Evolutionary conservation across 23 red algal genomes (phyloP).

Genomic region (Chondrus crispus): DNA sequence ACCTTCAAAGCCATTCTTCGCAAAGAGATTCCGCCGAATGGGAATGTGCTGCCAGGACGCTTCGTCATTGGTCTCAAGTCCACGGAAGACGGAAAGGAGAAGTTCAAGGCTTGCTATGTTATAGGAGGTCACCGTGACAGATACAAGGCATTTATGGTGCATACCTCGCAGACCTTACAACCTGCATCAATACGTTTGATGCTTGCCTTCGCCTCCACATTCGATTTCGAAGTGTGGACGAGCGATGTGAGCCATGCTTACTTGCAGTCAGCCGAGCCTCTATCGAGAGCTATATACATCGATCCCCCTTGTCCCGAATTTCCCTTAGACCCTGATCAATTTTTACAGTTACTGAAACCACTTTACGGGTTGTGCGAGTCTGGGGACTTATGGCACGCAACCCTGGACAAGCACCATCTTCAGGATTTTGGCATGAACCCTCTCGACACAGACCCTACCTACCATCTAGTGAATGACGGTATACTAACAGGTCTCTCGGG

Average conservation of each 20-base stretch:
- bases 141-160: not conserved
- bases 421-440: not conserved
- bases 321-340: not conserved
- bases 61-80: not conserved
- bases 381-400: not conserved
- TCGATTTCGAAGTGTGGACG: not conserved
- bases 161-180: not conserved
- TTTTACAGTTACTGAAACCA: constrained; percentile 10
- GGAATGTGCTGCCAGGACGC: not conserved
- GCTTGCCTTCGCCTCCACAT: not conserved
- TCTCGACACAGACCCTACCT: not conserved
- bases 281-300: not conserved
- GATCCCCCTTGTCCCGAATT: not conserved
- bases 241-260: not conserved
- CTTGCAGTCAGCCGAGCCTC: not conserved
- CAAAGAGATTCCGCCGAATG: not conserved
- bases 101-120: constrained; percentile 21
- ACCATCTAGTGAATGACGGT: too few relatives aligned
- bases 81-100: not conserved
- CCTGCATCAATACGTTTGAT: not conserved
- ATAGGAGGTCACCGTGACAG: not conserved
- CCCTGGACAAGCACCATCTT: constrained; percentile 7
- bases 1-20: not conserved
- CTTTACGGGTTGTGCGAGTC: constrained; percentile 1
- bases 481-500: not conserved